These are phyloP conservation scores for Helotiales sp. DNA, from an alignment of 2,329 filamentous ascomycete species.

Conservation along the genomic window DNA sequence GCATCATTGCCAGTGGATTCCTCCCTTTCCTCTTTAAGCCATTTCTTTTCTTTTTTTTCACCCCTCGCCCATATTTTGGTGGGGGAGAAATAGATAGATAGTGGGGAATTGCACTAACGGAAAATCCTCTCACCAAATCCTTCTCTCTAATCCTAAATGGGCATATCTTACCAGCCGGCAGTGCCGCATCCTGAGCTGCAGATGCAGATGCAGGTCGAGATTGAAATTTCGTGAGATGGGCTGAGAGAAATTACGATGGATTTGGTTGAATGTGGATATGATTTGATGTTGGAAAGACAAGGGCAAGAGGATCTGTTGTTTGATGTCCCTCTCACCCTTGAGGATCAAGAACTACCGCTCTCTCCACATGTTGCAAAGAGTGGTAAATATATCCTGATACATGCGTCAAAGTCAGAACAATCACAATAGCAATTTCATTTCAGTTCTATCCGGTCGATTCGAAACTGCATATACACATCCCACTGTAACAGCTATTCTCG, in stretches of 20 bases:
- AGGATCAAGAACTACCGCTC: background rate
- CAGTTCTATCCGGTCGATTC: background rate
- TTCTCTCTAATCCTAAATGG: background rate
- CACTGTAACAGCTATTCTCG: background rate
- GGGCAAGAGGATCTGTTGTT: background rate
- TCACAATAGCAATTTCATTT: background rate
- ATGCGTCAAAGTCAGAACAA: background rate
- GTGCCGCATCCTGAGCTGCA: background rate
- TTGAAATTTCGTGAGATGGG: slow-evolving; percentile 10
- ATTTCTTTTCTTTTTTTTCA: background rate
- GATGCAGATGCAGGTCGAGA: slow-evolving; percentile 3
- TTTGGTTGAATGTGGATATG: background rate
- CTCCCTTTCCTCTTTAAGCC: background rate
- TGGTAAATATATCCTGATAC: slow-evolving; percentile 1
- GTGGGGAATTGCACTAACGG: background rate
- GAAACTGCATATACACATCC: background rate
- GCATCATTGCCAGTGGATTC: background rate
- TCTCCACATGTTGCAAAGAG: background rate
- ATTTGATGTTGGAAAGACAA: background rate
- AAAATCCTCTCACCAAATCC: background rate
- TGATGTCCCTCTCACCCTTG: background rate
- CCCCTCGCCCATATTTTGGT: background rate
- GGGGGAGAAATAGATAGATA: background rate
- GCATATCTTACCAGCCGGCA: slow-evolving; percentile 1
- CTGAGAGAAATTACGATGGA: background rate